Base-by-base conservation (phyloP, 805 yeast genomes). In the Candida sanyiensis region DNA sequence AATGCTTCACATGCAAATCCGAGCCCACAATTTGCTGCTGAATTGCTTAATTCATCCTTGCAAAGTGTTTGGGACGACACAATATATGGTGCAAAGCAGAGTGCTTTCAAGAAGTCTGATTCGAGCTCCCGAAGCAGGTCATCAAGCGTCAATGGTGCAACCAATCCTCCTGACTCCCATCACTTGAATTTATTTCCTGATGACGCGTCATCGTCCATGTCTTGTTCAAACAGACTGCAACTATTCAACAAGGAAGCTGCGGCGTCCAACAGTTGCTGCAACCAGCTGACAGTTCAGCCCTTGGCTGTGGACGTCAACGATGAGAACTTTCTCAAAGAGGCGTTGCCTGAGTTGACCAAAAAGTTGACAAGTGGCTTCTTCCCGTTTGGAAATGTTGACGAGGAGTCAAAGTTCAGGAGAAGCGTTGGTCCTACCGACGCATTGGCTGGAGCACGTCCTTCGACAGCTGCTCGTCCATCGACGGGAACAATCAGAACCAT, bases 251-350 rank as follows among this genome's bases (percentile, higher is more conserved):
- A 31, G 26, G 29, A 39, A 22, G 30, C 22, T 17, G 26, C 28
- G 1, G 13, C 20, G 13, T 25, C 39, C 17, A 35, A 36, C 11
- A 39, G 30, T 27, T 26, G 31, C 17, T 35, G 35, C 22, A 31
- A 35, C 9, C 33, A 39, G 12, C 19, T 39, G 7, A 16, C 39
- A 8, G 33, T 22, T 10, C 23, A 24, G 16, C 43, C 43, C 9
- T 10, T 39, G 3, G 10, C 16, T 5, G 4, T 35, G 7, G 20
- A 27, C 2, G 8, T 8, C 9, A 39, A 35, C 24, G n/a, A 39
- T 31, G 43, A 39, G 18, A 39, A 39, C 20, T 5, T 39, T 7
- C 16, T 23, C 20, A 21, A 18, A 13, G 12, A 20, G 5, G 18
- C 23, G 8, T 23, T 31, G n/a, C 8, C 19, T 6, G 35, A 23